phyloP scores from a whole-genome alignment of 495 filamentous ascomycete genomes.

The Penicillium simplicissimum region DNA sequence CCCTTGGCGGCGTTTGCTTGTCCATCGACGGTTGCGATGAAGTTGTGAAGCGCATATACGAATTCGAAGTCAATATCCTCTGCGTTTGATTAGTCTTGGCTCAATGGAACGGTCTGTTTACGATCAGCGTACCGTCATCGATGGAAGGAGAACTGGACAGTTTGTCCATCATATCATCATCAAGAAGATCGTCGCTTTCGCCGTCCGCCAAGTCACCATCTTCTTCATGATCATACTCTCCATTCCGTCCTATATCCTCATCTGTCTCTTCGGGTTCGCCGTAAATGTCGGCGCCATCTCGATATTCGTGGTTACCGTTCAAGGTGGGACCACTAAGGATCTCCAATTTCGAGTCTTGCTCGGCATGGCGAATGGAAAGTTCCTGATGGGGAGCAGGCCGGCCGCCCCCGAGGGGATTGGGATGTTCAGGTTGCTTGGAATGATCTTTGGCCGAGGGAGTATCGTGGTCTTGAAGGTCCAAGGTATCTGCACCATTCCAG shows the following conservation, averaged over 20 bases:
- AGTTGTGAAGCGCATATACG: conserved; percentile 97
- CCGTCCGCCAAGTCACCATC: conserved; percentile 70
- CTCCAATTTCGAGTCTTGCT: conserved; percentile 72
- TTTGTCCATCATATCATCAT: conserved; percentile 94
- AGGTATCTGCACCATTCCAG: conserved; percentile 64
- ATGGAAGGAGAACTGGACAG: conserved; percentile 98
- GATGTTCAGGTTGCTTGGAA: conserved; percentile 53
- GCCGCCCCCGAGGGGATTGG: conserved; percentile 53
- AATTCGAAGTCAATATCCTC: conserved; percentile 99
- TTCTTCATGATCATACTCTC: conserved; percentile 54
- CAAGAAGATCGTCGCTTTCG: conserved; percentile 74
- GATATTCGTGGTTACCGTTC: conserved; percentile 47
- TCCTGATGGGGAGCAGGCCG: conserved; percentile 81
- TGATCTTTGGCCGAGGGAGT: conserved; percentile 83
- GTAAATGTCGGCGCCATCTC: conserved; percentile 48
- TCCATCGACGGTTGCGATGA: conserved; percentile 95
- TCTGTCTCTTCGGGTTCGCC: conserved; percentile 41
- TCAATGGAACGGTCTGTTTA: background rate
- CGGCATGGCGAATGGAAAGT: conserved; percentile 73
- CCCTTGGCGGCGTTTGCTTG: conserved; percentile 98
- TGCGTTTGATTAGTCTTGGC: conserved; percentile 64
- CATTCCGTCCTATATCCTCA: conserved; percentile 44
- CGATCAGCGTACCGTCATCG: conserved; percentile 83
- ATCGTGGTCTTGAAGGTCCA: conserved; percentile 87
- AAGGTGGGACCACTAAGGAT: conserved; percentile 52